Evolutionary conservation across 306 rosid species (phyloP).

Genomic region (Quercus suber): DNA sequence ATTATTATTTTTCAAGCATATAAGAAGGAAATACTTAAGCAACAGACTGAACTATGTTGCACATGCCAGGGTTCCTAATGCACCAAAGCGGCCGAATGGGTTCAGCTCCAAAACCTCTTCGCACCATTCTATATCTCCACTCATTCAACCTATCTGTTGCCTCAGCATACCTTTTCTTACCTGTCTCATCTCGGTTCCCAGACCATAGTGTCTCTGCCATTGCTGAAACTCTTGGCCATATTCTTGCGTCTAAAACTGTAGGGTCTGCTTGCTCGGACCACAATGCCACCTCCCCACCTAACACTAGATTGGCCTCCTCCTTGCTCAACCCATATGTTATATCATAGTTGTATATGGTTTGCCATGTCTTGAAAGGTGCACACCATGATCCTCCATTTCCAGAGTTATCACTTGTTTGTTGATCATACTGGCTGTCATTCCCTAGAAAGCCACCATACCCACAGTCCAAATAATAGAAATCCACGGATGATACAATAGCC

Average conservation of each 20-base stretch:
- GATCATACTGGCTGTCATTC: constrained; percentile 47
- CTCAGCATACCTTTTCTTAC: constrained; percentile 62
- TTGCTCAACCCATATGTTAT: constrained; percentile 59
- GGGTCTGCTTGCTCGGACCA: constrained; percentile 89
- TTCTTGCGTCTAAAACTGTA: constrained; percentile 60
- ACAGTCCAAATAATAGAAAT: constrained; percentile 83
- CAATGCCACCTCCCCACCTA: constrained; percentile 89
- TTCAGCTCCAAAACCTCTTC: constrained; percentile 77
- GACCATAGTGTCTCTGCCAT: constrained; percentile 86
- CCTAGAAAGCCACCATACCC: constrained; percentile 80
- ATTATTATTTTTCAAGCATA: background rate
- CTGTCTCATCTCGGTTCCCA: constrained; percentile 65
- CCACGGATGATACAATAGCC: constrained; percentile 65
- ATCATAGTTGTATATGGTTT: constrained; percentile 70
- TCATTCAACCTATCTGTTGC: constrained; percentile 83
- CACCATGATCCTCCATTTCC: constrained; percentile 84
- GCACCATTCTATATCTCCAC: constrained; percentile 80
- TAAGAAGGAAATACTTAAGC: constrained; percentile 17
- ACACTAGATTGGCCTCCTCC: constrained; percentile 67
- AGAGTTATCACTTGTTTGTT: constrained; percentile 25
- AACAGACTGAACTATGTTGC: constrained; percentile 38
- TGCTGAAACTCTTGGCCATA: constrained; percentile 88
- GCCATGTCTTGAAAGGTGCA: constrained; percentile 90
- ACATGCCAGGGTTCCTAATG: constrained; percentile 80
- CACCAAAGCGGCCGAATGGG: constrained; percentile 97